phyloP scores from a whole-genome alignment of 2,329 filamentous ascomycete species.

The Fonsecaea monophora region DNA sequence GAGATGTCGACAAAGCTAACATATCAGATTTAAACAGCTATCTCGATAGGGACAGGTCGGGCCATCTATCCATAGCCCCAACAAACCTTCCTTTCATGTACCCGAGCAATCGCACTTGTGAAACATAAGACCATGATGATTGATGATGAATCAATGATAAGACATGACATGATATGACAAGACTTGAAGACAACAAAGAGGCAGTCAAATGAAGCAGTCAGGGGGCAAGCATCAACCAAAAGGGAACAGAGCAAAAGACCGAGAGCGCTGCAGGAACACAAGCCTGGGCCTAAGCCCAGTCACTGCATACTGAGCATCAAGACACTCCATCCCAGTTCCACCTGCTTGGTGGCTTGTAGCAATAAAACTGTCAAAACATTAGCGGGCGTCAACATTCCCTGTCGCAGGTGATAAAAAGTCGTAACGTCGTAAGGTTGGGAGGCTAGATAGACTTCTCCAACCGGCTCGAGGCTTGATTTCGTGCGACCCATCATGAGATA shows the following conservation, averaged over 20 bases:
- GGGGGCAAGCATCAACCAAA: background rate
- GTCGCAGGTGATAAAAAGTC: background rate
- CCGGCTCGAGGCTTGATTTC: background rate
- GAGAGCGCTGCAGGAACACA: background rate
- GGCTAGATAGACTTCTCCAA: background rate
- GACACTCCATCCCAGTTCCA: background rate
- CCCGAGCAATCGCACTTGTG: background rate
- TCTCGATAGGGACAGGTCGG: background rate
- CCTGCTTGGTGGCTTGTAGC: background rate
- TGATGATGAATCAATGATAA: background rate
- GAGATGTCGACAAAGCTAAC: background rate
- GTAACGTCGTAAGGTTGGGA: background rate
- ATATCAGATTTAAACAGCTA: background rate
- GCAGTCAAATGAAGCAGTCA: background rate
- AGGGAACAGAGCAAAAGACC: background rate
- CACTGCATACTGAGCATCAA: background rate
- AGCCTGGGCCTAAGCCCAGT: background rate
- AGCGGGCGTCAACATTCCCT: background rate
- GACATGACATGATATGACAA: background rate
- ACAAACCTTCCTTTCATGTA: background rate
- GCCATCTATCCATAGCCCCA: background rate
- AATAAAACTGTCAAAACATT: background rate
- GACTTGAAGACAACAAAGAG: background rate
- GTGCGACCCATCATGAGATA: background rate
- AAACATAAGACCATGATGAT: background rate